Evolutionary conservation across 2,329 filamentous ascomycete species (phyloP), one percentile per base, ranked within the genome.

Genomic region (Beauveria scarabaeidicola): DNA sequence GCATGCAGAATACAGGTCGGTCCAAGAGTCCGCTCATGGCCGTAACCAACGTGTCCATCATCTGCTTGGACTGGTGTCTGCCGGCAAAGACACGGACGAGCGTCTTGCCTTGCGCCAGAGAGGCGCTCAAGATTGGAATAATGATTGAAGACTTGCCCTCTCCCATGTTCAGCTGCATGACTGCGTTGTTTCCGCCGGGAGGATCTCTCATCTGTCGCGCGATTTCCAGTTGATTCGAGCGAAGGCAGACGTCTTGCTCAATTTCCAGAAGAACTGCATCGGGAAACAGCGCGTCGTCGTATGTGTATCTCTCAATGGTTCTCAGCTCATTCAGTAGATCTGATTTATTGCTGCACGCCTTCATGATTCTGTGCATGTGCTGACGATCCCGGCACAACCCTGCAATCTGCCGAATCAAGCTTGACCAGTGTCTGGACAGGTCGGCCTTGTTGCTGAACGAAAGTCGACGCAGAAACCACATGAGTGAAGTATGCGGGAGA

Each of bases 101-200:
- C 4, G 69, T 75, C 0, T 69, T 65, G 0, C 74, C 72, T 51
- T 88, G 73, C 0, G 82, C 81, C 0, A 88, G 67, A 0, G 74
- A 69, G 0, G 80, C 71, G 0, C 81, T 81, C 0, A 87, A 79
- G 41, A 88, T 84, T 0, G 86, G 87, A 0, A 87, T 77, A 52
- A 91, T 89, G 1, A 89, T 81, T 0, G 86, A 87, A 0, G 84
- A 84, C 63, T 89, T 90, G 0, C 86, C 87, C 65, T 88, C 80
- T 0, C 87, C 87, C 86, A 90, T 90, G 63, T 88, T 88, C 2
- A 90, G 69, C 64, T 89, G 85, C 73, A 88, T 79, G 0, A 85
- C 78, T 0, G 77, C 68, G 63, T 85, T 88, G 0, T 67, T 29
- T 0, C 65, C 68, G 0, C 66, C 66, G 0, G 67, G 64, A 0